Percentiles rank a stretch among this genome's conserved stretches.
phyloP scores from a whole-genome alignment of 306 rosid species.

The Pyrus betulifolia region DNA sequence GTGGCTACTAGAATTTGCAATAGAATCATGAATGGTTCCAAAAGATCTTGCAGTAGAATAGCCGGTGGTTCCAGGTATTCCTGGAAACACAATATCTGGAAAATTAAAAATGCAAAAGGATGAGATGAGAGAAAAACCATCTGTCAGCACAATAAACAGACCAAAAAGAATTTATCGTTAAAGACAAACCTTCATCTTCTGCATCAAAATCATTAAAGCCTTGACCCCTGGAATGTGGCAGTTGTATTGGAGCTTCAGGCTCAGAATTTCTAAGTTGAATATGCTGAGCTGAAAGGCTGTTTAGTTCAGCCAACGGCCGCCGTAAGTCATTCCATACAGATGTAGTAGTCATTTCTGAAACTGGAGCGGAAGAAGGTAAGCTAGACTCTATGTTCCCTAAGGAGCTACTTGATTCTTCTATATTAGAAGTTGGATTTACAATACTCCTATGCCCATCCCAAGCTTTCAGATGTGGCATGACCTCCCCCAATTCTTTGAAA shows the following conservation, averaged over 20 bases:
- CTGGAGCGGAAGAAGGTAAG: slow-evolving; percentile 21
- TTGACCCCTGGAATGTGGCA: slow-evolving; percentile 31
- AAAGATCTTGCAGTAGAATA: slow-evolving; percentile 25
- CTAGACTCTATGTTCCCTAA: slow-evolving; percentile 23
- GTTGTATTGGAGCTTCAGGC: slow-evolving; percentile 25
- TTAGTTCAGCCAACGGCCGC: slow-evolving; percentile 21
- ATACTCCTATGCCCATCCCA: slow-evolving; percentile 15
- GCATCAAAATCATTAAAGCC: slow-evolving; percentile 28
- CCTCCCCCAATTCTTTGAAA: slow-evolving; percentile 41
- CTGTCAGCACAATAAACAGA: not conserved
- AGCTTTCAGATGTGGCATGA: slow-evolving; percentile 43
- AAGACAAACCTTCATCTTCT: slow-evolving; percentile 41
- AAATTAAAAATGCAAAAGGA: not conserved
- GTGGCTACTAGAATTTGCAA: slow-evolving; percentile 21
- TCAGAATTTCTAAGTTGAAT: slow-evolving; percentile 28
- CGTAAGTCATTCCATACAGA: slow-evolving; percentile 17
- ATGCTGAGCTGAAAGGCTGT: slow-evolving; percentile 24
- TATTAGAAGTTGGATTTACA: slow-evolving; percentile 17
- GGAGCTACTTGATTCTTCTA: slow-evolving; percentile 22
- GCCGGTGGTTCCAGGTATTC: slow-evolving; percentile 27
- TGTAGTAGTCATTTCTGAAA: slow-evolving; percentile 17
- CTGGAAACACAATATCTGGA: slow-evolving; percentile 39
- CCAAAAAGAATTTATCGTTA: not conserved
- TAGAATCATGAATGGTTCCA: slow-evolving; percentile 15
- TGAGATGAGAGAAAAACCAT: not conserved